Base-by-base conservation (phyloP, 345 rosid species). In the Dimocarpus longan region DNA sequence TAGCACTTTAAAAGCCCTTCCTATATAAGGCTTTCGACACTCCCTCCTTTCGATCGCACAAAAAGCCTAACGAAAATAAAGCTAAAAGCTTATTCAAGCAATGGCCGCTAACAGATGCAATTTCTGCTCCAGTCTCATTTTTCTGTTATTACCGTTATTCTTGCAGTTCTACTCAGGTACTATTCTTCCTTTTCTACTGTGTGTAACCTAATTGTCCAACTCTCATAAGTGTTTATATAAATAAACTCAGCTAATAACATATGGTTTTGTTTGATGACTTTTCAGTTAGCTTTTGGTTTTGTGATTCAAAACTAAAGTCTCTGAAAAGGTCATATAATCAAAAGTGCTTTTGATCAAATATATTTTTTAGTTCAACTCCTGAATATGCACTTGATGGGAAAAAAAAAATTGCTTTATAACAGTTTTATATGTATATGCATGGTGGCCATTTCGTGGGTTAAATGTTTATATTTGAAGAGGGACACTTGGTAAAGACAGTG, bases 81-180 rank as follows among this genome's bases (percentile, higher is more conserved):
- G 22, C 16, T 3, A 54, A 5, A 28, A 68, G 72, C 57, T 19
- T 32, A 32, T 3, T 19, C 54, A n/a, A 70, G 42, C 73, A 13
- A 89, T 88, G 89, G 85, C 86, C 71, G 59, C 50, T 69, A 78
- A 37, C 9, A 83, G 43, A 74, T 76, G 26, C 42, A 70, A 37
- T 59, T 67, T 52, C 63, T 40, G 71, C 69, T 79, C 86, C 5
- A 79, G 56, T 74, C 75, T 87, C 73, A 32, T 90, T 70, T 79
- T 83, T 79, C 85, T 91, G 71, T 73, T 87, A 65, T 85, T 89
- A 52, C 80, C 84, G 75, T 77, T 90, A 56, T 80, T 88, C 76
- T 67, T 88, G 42, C 88, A 87, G 80, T 77, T 88, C 67, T 77
- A 83, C 70, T 80, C 83, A 9, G 98, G 93, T 93, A 72, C 66